These are phyloP conservation scores for Plasmodium vivax DNA, from an alignment of 169 alveolate genomes.

Conservation along the genomic window DNA sequence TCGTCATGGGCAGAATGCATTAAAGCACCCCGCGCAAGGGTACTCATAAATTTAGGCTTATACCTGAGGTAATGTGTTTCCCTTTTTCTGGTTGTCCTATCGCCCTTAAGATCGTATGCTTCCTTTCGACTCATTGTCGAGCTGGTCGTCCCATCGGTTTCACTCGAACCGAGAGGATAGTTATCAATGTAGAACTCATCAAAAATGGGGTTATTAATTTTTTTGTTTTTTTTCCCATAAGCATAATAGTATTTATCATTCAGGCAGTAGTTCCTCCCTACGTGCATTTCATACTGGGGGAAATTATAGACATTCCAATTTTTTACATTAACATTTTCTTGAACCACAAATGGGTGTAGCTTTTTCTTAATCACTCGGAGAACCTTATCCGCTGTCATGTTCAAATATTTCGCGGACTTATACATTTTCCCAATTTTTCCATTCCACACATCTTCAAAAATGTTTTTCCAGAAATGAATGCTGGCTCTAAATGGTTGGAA, in stretches of 20 bases:
- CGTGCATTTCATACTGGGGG: constrained; percentile 25
- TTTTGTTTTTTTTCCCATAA: neutral
- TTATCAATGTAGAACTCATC: constrained; percentile 68
- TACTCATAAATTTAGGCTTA: constrained; percentile 7
- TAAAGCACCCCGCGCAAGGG: neutral
- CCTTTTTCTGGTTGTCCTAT: neutral
- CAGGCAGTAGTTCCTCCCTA: constrained; percentile 9
- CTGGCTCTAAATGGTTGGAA: constrained; percentile 64
- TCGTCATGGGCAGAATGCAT: neutral
- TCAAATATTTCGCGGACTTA: constrained; percentile 42
- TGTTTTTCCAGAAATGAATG: constrained; percentile 33
- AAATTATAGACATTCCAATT: constrained; percentile 16
- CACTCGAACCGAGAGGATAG: constrained; percentile 24
- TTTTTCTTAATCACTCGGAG: constrained; percentile 22
- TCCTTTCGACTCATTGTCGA: neutral
- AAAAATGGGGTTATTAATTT: constrained; percentile 12
- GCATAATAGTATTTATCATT: constrained; percentile 28
- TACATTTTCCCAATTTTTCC: constrained; percentile 33
- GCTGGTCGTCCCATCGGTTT: neutral
- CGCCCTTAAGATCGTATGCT: neutral
- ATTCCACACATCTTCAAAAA: constrained; percentile 75
- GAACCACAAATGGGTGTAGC: constrained; percentile 49
- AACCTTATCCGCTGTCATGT: constrained; percentile 4
- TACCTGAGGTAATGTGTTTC: neutral
- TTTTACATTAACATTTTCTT: constrained; percentile 50